These are phyloP conservation scores for Xerophyta viscosa DNA, from an alignment of 106 monocot species.

Conservation along the genomic window DNA sequence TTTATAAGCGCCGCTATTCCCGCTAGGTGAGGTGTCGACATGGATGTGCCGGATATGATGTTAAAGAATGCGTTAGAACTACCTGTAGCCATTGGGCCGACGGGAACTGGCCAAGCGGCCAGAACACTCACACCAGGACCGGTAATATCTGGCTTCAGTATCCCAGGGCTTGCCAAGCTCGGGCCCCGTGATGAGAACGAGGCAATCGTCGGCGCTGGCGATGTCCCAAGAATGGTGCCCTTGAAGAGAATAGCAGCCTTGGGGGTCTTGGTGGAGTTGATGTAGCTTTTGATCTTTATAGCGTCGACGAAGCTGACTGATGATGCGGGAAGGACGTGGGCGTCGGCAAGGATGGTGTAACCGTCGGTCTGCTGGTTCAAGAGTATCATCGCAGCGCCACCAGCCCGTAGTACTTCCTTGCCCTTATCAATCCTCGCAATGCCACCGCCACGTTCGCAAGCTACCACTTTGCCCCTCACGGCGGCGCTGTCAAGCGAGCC, in stretches of 20 bases:
- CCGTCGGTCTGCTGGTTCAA: not conserved
- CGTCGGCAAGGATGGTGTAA: not conserved
- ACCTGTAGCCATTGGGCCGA: too few relatives aligned
- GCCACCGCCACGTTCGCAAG: not conserved
- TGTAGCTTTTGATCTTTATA: not conserved
- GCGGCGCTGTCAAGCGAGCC: not conserved
- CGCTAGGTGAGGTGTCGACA: too few relatives aligned
- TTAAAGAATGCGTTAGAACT: too few relatives aligned
- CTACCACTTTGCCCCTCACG: constrained; percentile 9
- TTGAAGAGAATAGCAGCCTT: not conserved
- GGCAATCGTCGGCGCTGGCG: not conserved
- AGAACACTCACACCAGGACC: not conserved
- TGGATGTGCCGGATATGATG: too few relatives aligned
- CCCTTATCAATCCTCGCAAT: not conserved
- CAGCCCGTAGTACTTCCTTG: not conserved
- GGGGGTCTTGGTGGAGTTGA: not conserved
- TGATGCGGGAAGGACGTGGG: not conserved
- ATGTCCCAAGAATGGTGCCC: not conserved
- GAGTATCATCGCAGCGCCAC: not conserved
- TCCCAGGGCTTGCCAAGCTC: not conserved
- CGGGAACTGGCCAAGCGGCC: too few relatives aligned
- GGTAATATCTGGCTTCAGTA: not conserved
- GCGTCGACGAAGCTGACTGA: not conserved
- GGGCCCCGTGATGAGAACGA: constrained; percentile 1
- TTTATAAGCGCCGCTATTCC: too few relatives aligned